A percentile compares a stretch with the other conserved stretches of the same genome.
Evolutionary conservation across 2,329 filamentous ascomycete species (phyloP).

Genomic region (Cordyceps farinosa): DNA sequence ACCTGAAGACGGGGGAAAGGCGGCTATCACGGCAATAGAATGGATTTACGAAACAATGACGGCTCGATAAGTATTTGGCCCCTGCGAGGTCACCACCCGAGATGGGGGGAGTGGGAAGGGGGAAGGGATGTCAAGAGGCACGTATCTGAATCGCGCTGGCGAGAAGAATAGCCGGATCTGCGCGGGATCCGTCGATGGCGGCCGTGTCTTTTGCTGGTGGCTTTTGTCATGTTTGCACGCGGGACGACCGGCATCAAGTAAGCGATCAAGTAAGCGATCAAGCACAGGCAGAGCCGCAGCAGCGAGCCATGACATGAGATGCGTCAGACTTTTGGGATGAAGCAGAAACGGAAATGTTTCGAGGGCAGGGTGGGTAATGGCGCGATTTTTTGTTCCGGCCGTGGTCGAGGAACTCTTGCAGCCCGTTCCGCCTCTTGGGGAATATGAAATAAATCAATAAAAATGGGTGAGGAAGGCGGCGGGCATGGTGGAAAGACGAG

Average conservation of each 20-base stretch:
- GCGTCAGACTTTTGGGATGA: slow-evolving; percentile 7
- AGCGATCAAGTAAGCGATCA: background rate
- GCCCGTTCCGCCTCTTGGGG: background rate
- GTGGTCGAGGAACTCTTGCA: background rate
- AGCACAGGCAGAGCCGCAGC: background rate
- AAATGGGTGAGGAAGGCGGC: background rate
- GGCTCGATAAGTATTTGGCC: background rate
- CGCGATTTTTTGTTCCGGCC: background rate
- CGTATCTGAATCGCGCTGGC: no score
- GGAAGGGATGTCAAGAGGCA: background rate
- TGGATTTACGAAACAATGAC: slow-evolving; percentile 11
- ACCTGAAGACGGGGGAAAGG: background rate
- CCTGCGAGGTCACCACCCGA: no score
- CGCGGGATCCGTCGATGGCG: background rate
- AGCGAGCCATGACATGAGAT: background rate
- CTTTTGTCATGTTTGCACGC: background rate
- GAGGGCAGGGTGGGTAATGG: slow-evolving; percentile 6
- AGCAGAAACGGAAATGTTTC: slow-evolving; percentile 15
- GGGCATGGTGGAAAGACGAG: background rate
- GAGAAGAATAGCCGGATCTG: background rate
- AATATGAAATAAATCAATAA: background rate
- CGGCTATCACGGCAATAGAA: slow-evolving; percentile 12
- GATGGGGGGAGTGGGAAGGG: background rate
- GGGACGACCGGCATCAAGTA: background rate
- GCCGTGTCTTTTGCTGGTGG: background rate